A percentile compares a stretch with the other conserved stretches of the same genome.
Evolutionary conservation across 2,329 filamentous ascomycete genomes (phyloP).

Genomic region (Fragosphaeria purpurea): DNA sequence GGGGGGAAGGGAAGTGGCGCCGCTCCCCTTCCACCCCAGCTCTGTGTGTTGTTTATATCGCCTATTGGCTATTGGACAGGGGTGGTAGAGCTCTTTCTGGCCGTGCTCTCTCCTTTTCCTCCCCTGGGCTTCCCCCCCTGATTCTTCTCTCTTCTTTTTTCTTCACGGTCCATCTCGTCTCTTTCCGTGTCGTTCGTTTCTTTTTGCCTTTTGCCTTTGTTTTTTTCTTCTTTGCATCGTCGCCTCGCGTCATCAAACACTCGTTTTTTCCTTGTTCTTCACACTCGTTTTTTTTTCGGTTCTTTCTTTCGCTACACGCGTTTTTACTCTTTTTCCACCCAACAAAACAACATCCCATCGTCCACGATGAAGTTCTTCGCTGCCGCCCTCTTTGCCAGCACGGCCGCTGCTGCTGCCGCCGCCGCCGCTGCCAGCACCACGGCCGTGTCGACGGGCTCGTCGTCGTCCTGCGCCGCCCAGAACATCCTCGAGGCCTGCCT

Average conservation of each 20-base stretch:
- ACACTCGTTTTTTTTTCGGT: too few species aligned
- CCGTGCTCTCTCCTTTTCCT: background rate
- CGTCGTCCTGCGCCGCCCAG: constrained; percentile 11
- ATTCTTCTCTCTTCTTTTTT: background rate
- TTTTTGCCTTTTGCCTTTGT: background rate
- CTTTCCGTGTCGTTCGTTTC: constrained; percentile 4
- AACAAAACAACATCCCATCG: background rate
- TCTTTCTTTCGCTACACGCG: too few species aligned
- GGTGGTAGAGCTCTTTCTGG: too few species aligned
- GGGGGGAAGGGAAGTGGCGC: too few species aligned
- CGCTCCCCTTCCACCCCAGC: too few species aligned
- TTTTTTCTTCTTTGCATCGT: background rate
- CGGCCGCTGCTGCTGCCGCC: constrained; percentile 6
- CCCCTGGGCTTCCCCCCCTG: too few species aligned
- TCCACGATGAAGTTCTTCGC: constrained; percentile 9
- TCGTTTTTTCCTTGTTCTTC: too few species aligned
- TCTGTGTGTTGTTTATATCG: too few species aligned
- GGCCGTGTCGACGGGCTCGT: background rate
- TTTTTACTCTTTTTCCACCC: too few species aligned
- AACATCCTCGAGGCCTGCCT: constrained; percentile 15
- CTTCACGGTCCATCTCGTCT: background rate
- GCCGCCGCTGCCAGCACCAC: constrained; percentile 4
- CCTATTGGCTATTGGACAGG: too few species aligned
- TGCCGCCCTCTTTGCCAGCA: constrained; percentile 3
- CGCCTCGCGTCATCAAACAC: too few species aligned